Evolutionary conservation across 768 basidiomycete genomes (phyloP), one percentile per base, ranked within the genome.

Genomic region (Cystofilobasidium macerans): DNA sequence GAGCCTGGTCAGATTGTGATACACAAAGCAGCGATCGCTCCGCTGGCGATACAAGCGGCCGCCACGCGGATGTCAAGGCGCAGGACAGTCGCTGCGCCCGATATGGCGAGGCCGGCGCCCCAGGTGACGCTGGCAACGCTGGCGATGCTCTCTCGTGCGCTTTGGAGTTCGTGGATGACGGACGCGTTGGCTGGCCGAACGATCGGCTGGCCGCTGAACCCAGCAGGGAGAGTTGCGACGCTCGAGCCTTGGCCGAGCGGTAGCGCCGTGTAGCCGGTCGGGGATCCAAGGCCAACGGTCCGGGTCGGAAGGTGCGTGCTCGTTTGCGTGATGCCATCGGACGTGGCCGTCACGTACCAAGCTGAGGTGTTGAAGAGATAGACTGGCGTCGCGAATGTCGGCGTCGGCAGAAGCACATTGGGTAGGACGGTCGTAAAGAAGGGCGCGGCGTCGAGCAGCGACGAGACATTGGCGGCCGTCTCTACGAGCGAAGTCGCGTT

Each of bases 341-440:
- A 48, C 36, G 42, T 40, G 42, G 35, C 38, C 20, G 56, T 33
- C 18, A 20, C 36, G 56, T 32, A 45, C 33, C 57, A 65, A 26
- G n/a, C 24, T 0, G 57, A 48, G 13, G 64, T 65, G 45, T 65
- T 65, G 64, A 65, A 65, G 57, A 65, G 26, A 57, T 45, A 65
- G 2, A 57, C n/a, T 1, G 64, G 64, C 8, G 54, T 36, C 24
- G 9, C 5, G 33, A 30, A 65, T 45, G 57, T 65, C 35, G 64
- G 64, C 8, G 56, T 57, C 12, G 64, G 64, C 24, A 65, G 64
- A 16, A 65, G 56, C 20, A 24, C 20, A 28, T 65, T 65, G 3
- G 64, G 64, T 3, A 65, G 57, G 14, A n/a, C 28, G 42, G 64
- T 56, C 8, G 45, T 48, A 20, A 65, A 38, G 16, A 30, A 45